A percentile compares a stretch with the other conserved stretches of the same genome.
Conservation (phyloP, 129 eudicot species). For the Calendula officinalis region DNA sequence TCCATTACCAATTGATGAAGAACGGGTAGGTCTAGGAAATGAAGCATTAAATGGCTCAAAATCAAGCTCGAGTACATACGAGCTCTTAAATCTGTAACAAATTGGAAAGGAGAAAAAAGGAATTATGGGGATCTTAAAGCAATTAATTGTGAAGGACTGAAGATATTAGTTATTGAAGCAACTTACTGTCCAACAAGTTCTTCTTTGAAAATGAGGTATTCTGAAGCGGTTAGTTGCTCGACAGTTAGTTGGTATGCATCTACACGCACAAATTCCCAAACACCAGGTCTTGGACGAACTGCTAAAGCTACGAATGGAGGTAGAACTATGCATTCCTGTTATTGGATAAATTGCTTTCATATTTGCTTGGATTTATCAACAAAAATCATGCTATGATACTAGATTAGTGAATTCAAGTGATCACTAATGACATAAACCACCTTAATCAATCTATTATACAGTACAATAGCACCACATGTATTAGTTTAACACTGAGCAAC, state of each 20-base stretch:
- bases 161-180: slow-evolving; percentile 1
- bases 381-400: not conserved
- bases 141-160: not conserved
- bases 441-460: slow-evolving; percentile 11
- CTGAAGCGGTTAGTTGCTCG: slow-evolving; percentile 72
- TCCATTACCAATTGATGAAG: slow-evolving; percentile 92
- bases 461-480: slow-evolving; percentile 3
- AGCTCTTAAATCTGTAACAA: slow-evolving; percentile 45
- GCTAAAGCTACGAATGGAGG: slow-evolving; percentile 98
- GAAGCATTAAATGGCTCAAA: slow-evolving; percentile 94
- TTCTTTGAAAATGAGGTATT: slow-evolving; percentile 86
- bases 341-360: not conserved
- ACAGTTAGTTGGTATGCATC: slow-evolving; percentile 81
- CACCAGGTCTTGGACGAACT: slow-evolving; percentile 97
- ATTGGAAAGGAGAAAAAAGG: not conserved
- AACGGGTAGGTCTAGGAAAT: slow-evolving; percentile 82
- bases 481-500: not conserved
- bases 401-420: slow-evolving; percentile 9
- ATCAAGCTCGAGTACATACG: slow-evolving; percentile 78
- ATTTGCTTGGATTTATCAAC: slow-evolving; percentile 1
- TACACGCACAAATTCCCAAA: slow-evolving; percentile 93
- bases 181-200: slow-evolving; percentile 84
- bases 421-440: slow-evolving; percentile 3
- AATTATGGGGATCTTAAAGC: not conserved
- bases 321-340: slow-evolving; percentile 84